Evolutionary conservation across 73 alveolate species (phyloP).

Genomic region (Uronychia binucleata): DNA sequence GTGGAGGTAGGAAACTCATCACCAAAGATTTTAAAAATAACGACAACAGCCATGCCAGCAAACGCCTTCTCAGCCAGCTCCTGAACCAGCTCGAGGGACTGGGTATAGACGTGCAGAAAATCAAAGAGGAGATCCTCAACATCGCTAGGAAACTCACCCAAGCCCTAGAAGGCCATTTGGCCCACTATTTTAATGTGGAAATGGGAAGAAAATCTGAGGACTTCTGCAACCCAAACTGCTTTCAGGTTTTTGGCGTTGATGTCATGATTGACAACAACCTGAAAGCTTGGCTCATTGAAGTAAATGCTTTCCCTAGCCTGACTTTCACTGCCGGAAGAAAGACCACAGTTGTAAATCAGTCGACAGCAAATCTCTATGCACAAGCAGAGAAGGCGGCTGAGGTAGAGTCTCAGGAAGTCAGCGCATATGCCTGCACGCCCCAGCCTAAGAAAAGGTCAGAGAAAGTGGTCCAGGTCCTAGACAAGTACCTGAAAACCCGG

Average conservation of each 20-base stretch:
- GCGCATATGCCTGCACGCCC: not conserved
- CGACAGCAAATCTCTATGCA: not conserved
- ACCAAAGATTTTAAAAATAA: not conserved
- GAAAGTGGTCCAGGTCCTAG: not conserved
- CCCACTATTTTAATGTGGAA: constrained; percentile 59
- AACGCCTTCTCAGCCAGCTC: not conserved
- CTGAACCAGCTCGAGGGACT: not conserved
- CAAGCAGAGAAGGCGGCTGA: not conserved
- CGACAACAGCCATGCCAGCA: not conserved
- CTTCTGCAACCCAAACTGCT: constrained; percentile 56
- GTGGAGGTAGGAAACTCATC: not conserved
- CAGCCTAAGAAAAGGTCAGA: not conserved
- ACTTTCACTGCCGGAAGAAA: constrained; percentile 53
- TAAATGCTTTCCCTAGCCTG: constrained; percentile 72
- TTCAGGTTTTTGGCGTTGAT: constrained; percentile 60
- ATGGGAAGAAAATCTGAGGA: constrained; percentile 50
- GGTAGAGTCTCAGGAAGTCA: not conserved
- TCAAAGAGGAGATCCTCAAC: not conserved
- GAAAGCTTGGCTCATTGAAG: constrained; percentile 80
- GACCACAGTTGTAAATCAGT: not conserved
- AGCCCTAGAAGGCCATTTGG: constrained; percentile 66
- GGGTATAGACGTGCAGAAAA: not conserved
- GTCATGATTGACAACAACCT: constrained; percentile 61
- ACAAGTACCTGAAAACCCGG: not conserved
- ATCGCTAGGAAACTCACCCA: constrained; percentile 10